Percentiles rank a stretch among this genome's conserved stretches.
phyloP scores from a whole-genome alignment of 108 stramenopile species.

The Tribonema minus region DNA sequence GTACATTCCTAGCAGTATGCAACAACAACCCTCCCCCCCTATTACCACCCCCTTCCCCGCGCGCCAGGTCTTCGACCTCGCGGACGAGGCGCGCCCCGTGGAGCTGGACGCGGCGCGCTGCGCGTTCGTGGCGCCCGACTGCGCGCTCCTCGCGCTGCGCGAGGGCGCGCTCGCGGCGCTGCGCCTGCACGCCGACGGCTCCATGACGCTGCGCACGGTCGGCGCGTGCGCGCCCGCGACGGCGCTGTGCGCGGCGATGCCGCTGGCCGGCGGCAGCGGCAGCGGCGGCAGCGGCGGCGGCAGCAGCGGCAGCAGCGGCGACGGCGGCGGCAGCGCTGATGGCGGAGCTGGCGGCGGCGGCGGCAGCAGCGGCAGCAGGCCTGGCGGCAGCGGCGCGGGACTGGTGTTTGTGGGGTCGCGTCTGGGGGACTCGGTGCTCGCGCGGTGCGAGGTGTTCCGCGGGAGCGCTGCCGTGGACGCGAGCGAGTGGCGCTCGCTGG shows the following conservation, averaged over 20 bases:
- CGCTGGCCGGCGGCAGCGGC: too few relatives aligned
- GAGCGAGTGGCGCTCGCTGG: too few relatives aligned
- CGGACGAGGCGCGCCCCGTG: slow-evolving; percentile 1
- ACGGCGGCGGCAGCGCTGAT: background rate
- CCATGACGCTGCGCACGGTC: too few relatives aligned
- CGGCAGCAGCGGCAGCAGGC: background rate
- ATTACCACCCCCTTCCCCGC: too few relatives aligned
- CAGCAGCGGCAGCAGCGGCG: too few relatives aligned
- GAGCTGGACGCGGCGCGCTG: slow-evolving; percentile 26
- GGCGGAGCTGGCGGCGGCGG: background rate
- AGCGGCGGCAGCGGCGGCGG: too few relatives aligned
- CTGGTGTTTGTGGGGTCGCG: slow-evolving; percentile 27
- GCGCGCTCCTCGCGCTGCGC: slow-evolving; percentile 14
- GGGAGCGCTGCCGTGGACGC: background rate
- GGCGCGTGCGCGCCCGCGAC: too few relatives aligned
- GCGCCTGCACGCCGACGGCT: slow-evolving; percentile 2
- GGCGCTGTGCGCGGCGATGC: too few relatives aligned
- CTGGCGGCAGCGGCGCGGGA: background rate
- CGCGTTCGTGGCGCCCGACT: slow-evolving; percentile 17
- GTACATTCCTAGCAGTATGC: too few relatives aligned
- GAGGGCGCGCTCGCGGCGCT: slow-evolving; percentile 17
- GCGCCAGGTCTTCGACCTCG: slow-evolving; percentile 6
- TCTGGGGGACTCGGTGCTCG: slow-evolving; percentile 21
- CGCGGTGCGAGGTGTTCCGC: background rate
- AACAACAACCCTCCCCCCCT: too few relatives aligned